These are phyloP conservation scores for Aspergillus pseudoglaucus DNA, from an alignment of 2,329 filamentous ascomycete genomes.

Conservation along the genomic window DNA sequence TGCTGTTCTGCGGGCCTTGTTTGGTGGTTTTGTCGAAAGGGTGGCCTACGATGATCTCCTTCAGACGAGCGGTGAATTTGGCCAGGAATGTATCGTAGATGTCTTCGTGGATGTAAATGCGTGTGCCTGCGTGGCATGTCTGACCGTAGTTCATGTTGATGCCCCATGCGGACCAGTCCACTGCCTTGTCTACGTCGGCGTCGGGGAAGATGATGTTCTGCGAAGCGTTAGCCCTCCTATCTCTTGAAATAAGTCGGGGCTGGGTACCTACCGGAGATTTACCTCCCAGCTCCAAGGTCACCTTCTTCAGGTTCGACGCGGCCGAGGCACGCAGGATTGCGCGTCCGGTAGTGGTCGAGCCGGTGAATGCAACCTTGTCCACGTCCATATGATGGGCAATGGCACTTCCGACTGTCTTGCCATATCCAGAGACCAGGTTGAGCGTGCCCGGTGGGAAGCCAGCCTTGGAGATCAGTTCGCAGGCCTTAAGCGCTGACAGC, in stretches of 20 bases:
- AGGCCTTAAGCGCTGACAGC: slow-evolving; percentile 50
- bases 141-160: slow-evolving; percentile 53
- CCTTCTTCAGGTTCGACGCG: slow-evolving; percentile 57
- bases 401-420: slow-evolving; percentile 66
- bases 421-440: slow-evolving; percentile 64
- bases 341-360: slow-evolving; percentile 53
- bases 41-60: neutral
- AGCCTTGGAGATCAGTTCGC: slow-evolving; percentile 43
- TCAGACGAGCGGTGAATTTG: slow-evolving; percentile 55
- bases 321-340: slow-evolving; percentile 55
- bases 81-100: slow-evolving; percentile 76
- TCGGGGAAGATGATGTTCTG: slow-evolving; percentile 51
- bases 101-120: slow-evolving; percentile 75
- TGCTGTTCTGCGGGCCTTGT: slow-evolving; percentile 77
- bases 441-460: slow-evolving; percentile 55
- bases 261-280: slow-evolving; percentile 47
- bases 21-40: slow-evolving; percentile 52
- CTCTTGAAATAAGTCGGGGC: neutral
- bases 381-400: slow-evolving; percentile 56
- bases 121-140: slow-evolving; percentile 52
- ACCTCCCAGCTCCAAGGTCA: slow-evolving; percentile 59
- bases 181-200: slow-evolving; percentile 58
- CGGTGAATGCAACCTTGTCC: slow-evolving; percentile 58
- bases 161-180: slow-evolving; percentile 55
- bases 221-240: neutral